These are phyloP conservation scores for Cercospora nicotianae DNA, from an alignment of 2,329 filamentous ascomycete species.

Conservation along the genomic window DNA sequence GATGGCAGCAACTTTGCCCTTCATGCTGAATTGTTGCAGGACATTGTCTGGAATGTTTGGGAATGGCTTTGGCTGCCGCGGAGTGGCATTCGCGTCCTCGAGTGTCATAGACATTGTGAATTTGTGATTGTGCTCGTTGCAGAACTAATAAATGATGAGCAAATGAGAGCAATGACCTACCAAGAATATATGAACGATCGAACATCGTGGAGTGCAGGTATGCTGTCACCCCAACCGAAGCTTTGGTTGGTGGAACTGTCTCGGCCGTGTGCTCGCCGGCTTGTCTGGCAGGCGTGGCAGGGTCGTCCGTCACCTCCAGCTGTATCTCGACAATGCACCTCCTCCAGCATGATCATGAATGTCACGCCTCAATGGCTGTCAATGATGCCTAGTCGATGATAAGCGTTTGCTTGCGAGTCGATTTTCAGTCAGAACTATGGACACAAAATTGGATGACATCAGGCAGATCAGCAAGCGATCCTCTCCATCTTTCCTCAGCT, in stretches of 20 bases:
- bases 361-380: background rate
- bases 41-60: slow-evolving; percentile 36
- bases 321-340: background rate
- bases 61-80: slow-evolving; percentile 30
- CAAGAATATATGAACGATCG: background rate
- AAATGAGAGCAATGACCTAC: background rate
- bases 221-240: slow-evolving; percentile 10
- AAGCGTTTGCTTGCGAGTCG: background rate
- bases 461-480: background rate
- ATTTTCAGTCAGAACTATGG: background rate
- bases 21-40: slow-evolving; percentile 65
- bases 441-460: background rate
- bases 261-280: background rate
- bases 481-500: background rate
- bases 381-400: background rate
- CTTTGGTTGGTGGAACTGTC: slow-evolving; percentile 7
- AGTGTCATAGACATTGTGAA: slow-evolving; percentile 38
- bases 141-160: background rate
- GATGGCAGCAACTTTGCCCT: slow-evolving; percentile 76
- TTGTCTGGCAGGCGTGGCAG: background rate
- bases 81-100: slow-evolving; percentile 26
- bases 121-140: background rate
- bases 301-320: background rate
- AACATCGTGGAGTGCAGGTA: background rate
- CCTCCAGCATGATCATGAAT: background rate